Evolutionary conservation across 192 early-diverging fungal genomes (phyloP).

Genomic region (Coemansia biformis): DNA sequence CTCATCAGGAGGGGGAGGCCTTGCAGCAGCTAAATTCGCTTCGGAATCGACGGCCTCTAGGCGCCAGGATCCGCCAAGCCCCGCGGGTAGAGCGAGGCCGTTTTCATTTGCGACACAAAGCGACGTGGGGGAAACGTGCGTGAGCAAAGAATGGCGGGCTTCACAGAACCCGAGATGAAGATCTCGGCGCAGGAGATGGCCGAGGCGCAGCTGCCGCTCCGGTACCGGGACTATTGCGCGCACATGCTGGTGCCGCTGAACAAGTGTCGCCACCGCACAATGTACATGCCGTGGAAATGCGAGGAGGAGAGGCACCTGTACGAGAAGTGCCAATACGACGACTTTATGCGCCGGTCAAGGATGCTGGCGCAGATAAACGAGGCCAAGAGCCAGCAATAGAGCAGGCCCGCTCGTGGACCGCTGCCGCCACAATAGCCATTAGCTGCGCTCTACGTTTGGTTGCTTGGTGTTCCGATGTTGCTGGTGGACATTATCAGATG

Average conservation of each 20-base stretch:
- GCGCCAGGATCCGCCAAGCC: too few species aligned
- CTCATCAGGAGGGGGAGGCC: too few species aligned
- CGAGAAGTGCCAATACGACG: constrained; percentile 95
- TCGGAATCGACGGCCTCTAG: too few species aligned
- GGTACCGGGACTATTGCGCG: constrained; percentile 91
- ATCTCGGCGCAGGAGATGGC: constrained; percentile 82
- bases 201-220: constrained; percentile 74
- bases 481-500: too few species aligned
- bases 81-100: too few species aligned
- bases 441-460: too few species aligned
- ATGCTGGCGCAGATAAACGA: constrained; percentile 44
- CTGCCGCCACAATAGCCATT: too few species aligned
- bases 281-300: constrained; percentile 93
- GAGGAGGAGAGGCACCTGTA: constrained; percentile 80
- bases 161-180: constrained; percentile 65
- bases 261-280: constrained; percentile 81
- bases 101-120: too few species aligned
- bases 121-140: not conserved
- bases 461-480: too few species aligned
- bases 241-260: constrained; percentile 85
- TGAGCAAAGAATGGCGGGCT: constrained; percentile 45
- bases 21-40: too few species aligned
- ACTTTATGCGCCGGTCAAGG: constrained; percentile 54
- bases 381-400: not conserved
- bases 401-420: not conserved